These are phyloP conservation scores for Aspergillus brasiliensis DNA, from an alignment of 2,329 filamentous ascomycete genomes.

Conservation along the genomic window DNA sequence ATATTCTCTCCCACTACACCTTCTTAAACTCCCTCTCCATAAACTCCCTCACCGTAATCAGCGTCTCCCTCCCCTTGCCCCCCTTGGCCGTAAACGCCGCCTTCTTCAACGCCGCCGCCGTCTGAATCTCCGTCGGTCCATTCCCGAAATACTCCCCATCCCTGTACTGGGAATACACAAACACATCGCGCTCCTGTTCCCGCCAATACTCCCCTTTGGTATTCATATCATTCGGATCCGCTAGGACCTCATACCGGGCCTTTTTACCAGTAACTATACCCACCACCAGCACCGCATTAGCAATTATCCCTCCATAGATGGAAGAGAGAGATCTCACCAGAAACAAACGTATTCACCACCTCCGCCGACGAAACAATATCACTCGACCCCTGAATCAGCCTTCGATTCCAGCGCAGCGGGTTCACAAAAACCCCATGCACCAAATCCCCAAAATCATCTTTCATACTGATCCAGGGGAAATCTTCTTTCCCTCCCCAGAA, in stretches of 20 bases:
- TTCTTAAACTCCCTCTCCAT: background rate
- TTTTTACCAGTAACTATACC: background rate
- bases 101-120: slow-evolving; percentile 29
- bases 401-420: slow-evolving; percentile 41
- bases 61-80: background rate
- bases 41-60: background rate
- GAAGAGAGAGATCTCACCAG: slow-evolving; percentile 39
- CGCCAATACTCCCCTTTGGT: slow-evolving; percentile 33
- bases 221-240: slow-evolving; percentile 24
- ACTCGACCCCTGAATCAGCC: slow-evolving; percentile 44
- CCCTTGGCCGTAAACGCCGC: slow-evolving; percentile 8
- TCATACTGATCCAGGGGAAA: slow-evolving; percentile 45
- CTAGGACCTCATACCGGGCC: background rate
- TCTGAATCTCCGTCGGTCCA: slow-evolving; percentile 27
- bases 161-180: slow-evolving; percentile 39
- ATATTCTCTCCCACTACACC: too few species aligned
- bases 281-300: background rate
- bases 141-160: slow-evolving; percentile 36
- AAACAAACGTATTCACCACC: slow-evolving; percentile 35
- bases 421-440: slow-evolving; percentile 50
- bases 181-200: slow-evolving; percentile 37
- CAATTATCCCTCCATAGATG: background rate
- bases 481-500: slow-evolving; percentile 44
- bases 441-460: slow-evolving; percentile 50
- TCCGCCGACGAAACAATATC: slow-evolving; percentile 34